Percentiles rank a stretch among this genome's conserved stretches.
Conservation (phyloP, 257 asterid species). For the Nyctanthes arbortristis region DNA sequence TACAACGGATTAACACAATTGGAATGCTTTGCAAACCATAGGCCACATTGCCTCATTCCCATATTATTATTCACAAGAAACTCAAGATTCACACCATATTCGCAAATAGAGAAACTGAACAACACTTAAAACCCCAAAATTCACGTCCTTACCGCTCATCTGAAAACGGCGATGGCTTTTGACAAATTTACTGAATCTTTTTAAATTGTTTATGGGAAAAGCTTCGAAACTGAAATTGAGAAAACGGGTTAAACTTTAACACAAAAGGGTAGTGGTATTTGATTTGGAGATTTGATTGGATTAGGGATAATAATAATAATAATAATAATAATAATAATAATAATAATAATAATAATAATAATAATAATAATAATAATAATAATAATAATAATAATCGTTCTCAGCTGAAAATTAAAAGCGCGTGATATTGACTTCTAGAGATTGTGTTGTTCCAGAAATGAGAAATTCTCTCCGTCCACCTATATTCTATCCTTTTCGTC, state of each 20-base stretch:
- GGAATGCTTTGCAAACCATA: background rate
- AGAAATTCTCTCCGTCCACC: slow-evolving; percentile 8
- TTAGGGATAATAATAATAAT: too few species aligned
- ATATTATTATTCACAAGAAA: slow-evolving; percentile 15
- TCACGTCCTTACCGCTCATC: background rate
- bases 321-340: too few species aligned
- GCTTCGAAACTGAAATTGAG: slow-evolving; percentile 6
- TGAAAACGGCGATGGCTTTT: background rate
- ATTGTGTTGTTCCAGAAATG: slow-evolving; percentile 28
- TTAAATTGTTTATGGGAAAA: background rate
- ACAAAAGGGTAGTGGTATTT: background rate
- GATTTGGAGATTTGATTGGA: slow-evolving; percentile 22
- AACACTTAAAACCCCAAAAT: slow-evolving; percentile 4
- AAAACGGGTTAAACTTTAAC: slow-evolving; percentile 11
- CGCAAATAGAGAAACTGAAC: background rate
- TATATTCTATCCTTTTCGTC: background rate
- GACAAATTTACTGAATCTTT: background rate
- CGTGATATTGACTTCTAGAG: slow-evolving; percentile 25
- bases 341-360: too few species aligned
- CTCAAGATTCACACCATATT: background rate
- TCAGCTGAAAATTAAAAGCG: slow-evolving; percentile 34
- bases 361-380: too few species aligned
- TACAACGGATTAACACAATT: background rate
- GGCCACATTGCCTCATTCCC: slow-evolving; percentile 11
- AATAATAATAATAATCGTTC: too few species aligned